Conservation (phyloP, 192 early-diverging fungal species). For the Backusella australiensis region DNA sequence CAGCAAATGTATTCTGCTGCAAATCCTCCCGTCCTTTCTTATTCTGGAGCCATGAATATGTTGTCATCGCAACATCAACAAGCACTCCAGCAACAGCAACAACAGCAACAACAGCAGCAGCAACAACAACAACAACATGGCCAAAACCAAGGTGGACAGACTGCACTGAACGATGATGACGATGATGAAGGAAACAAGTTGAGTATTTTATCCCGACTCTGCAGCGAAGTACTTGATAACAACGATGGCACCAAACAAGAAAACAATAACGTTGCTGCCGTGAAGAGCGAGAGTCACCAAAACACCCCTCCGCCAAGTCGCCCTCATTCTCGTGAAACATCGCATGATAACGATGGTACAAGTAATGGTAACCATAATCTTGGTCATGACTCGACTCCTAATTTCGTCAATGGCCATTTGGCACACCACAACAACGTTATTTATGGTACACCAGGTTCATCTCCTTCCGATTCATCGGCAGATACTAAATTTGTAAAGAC, state of each 20-base stretch:
- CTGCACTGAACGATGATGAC: neutral
- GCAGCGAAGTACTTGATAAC: conserved; percentile 28
- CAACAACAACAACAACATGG: conserved; percentile 12
- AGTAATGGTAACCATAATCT: neutral
- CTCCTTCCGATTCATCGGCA: conserved; percentile 23
- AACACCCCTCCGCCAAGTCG: conserved; percentile 31
- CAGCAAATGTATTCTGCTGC: conserved; percentile 22
- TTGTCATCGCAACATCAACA: conserved; percentile 20
- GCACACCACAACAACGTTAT: conserved; percentile 8
- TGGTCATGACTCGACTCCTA: conserved; percentile 29
- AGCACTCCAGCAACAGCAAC: neutral
- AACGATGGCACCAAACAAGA: conserved; percentile 20
- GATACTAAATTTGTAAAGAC: conserved; percentile 3
- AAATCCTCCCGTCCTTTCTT: conserved; percentile 15
- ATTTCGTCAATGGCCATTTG: conserved; percentile 31
- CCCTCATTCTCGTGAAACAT: conserved; percentile 28
- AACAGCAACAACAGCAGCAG: neutral
- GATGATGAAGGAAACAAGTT: conserved; percentile 35
- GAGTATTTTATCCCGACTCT: conserved; percentile 32
- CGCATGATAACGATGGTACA: conserved; percentile 8
- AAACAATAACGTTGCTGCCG: neutral
- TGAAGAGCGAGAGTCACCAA: conserved; percentile 2
- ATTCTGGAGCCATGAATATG: conserved; percentile 21
- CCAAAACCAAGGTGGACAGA: neutral
- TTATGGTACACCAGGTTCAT: conserved; percentile 34